phyloP scores from a whole-genome alignment of 2,329 filamentous ascomycete species.

The Fusarium heterosporum region DNA sequence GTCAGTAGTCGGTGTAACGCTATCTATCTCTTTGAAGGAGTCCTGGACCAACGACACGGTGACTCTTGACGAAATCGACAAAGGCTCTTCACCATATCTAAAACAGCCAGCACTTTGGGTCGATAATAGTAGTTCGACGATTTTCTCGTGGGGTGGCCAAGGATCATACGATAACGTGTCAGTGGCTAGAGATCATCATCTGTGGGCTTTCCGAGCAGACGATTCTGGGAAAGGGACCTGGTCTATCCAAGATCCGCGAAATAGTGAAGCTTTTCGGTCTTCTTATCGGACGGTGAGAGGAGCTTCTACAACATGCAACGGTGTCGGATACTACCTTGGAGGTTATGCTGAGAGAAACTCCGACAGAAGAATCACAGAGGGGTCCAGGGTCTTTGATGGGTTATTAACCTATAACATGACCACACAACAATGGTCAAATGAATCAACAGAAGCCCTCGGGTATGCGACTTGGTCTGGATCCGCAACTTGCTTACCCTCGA shows the following conservation, averaged over 20 bases:
- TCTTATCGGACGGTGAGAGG: neutral
- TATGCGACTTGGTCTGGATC: conserved; percentile 1
- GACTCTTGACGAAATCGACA: neutral
- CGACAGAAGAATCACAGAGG: neutral
- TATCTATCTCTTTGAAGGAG: neutral
- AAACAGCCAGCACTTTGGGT: neutral
- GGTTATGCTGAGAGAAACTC: neutral
- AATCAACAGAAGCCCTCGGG: neutral
- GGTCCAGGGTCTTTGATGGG: neutral
- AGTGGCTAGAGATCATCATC: neutral
- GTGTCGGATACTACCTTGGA: neutral
- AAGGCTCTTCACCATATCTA: neutral
- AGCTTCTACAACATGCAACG: neutral
- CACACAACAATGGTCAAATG: neutral
- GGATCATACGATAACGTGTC: neutral
- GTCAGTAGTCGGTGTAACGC: neutral
- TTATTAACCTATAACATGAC: conserved; percentile 2
- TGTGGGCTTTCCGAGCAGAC: neutral
- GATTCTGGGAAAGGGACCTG: neutral
- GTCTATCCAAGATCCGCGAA: neutral
- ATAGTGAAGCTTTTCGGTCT: neutral
- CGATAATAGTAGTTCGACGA: neutral
- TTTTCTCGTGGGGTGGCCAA: neutral
- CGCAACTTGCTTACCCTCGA: neutral
- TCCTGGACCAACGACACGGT: conserved; percentile 1